These are phyloP conservation scores for Globisporangium polare DNA, from an alignment of 352 stramenopile genomes.

Conservation along the genomic window DNA sequence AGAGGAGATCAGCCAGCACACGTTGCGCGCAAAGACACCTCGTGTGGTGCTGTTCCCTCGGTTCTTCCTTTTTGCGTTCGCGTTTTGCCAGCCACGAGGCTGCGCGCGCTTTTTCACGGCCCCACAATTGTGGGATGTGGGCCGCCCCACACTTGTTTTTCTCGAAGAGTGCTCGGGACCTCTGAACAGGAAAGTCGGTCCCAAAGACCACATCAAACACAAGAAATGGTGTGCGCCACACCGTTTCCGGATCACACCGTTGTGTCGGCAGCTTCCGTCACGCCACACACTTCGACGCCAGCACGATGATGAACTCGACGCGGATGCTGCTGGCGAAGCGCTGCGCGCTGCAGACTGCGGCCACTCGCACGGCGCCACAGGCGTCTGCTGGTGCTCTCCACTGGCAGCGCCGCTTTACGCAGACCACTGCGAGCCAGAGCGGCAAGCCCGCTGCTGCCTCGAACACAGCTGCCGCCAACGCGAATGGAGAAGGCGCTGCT, in stretches of 20 bases:
- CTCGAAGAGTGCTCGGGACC: too few species aligned
- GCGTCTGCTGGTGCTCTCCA: neutral
- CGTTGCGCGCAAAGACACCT: neutral
- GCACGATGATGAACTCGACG: slow-evolving; percentile 7
- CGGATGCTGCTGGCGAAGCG: neutral
- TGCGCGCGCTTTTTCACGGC: neutral
- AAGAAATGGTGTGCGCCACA: neutral
- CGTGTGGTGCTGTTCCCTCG: neutral
- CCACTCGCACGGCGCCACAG: neutral
- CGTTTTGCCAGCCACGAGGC: neutral
- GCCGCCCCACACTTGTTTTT: too few species aligned
- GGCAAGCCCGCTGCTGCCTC: neutral
- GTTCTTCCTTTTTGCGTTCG: neutral
- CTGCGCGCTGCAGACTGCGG: neutral
- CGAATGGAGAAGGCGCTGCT: neutral
- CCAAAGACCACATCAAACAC: too few species aligned
- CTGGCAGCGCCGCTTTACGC: slow-evolving; percentile 11
- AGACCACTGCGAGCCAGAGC: neutral
- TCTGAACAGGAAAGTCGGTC: too few species aligned
- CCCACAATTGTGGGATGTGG: neutral
- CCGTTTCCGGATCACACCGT: neutral
- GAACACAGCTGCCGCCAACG: neutral
- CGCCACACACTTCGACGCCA: neutral
- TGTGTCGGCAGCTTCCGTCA: neutral
- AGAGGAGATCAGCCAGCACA: neutral